Conservation (phyloP, 768 basidiomycete genomes). For the Boletus subparvulus region DNA sequence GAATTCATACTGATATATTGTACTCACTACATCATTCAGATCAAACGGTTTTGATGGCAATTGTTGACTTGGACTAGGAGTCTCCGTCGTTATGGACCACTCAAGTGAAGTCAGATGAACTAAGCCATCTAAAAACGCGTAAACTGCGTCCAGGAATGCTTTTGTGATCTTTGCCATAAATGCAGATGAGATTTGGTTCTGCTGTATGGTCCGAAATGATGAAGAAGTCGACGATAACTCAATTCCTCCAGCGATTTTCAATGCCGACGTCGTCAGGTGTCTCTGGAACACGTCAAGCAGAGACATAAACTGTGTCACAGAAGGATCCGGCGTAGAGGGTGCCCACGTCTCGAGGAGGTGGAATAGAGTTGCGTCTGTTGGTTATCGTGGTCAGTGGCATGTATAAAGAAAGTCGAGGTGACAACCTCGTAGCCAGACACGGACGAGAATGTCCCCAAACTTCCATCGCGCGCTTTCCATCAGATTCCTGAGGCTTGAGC, state of each 20-base stretch:
- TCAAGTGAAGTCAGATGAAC: slow-evolving; percentile 77
- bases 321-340: slow-evolving; percentile 56
- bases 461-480: slow-evolving; percentile 85
- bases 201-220: slow-evolving; percentile 52
- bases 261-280: slow-evolving; percentile 70
- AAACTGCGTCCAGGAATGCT: slow-evolving; percentile 82
- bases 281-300: slow-evolving; percentile 81
- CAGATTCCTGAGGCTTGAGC: slow-evolving; percentile 66
- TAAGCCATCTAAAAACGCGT: slow-evolving; percentile 84
- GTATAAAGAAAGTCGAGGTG: not conserved
- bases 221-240: slow-evolving; percentile 52
- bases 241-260: slow-evolving; percentile 78
- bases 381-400: slow-evolving; percentile 4
- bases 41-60: slow-evolving; percentile 44
- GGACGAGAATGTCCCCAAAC: slow-evolving; percentile 78
- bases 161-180: slow-evolving; percentile 75
- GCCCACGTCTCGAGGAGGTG: slow-evolving; percentile 88
- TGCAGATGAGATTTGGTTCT: slow-evolving; percentile 58
- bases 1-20: not conserved
- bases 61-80: slow-evolving; percentile 8
- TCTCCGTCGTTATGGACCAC: slow-evolving; percentile 37
- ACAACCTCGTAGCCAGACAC: slow-evolving; percentile 82
- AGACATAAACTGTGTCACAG: slow-evolving; percentile 72
- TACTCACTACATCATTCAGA: slow-evolving; percentile 58
- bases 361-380: slow-evolving; percentile 76